Evolutionary conservation across 495 filamentous ascomycete species (phyloP).

Genomic region (Halenospora varia): DNA sequence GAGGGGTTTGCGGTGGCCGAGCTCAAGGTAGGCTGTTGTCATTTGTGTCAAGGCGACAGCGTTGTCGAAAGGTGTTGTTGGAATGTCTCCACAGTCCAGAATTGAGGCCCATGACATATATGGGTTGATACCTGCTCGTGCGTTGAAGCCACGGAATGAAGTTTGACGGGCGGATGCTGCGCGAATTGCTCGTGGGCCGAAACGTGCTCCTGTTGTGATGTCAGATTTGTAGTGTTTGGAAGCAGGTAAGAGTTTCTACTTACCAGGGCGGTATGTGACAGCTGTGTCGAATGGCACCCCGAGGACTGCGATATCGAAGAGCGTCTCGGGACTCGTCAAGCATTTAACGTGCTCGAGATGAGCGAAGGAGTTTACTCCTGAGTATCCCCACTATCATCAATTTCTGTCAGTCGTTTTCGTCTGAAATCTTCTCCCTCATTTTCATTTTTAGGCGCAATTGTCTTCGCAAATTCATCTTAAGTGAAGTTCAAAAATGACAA

Average conservation of each 20-base stretch:
- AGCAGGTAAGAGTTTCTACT: slow-evolving; percentile 7
- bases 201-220: slow-evolving; percentile 60
- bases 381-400: slow-evolving; percentile 62
- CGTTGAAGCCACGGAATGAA: slow-evolving; percentile 71
- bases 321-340: slow-evolving; percentile 58
- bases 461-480: not conserved
- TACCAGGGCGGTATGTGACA: slow-evolving; percentile 73
- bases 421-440: not conserved
- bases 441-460: not conserved
- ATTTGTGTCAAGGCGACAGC: slow-evolving; percentile 66
- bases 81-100: slow-evolving; percentile 73
- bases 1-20: slow-evolving; percentile 34
- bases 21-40: slow-evolving; percentile 27
- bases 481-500: too few species aligned
- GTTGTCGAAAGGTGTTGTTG: slow-evolving; percentile 65
- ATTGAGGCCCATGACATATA: slow-evolving; percentile 49
- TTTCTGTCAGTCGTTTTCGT: too few species aligned
- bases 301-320: slow-evolving; percentile 74
- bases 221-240: slow-evolving; percentile 23
- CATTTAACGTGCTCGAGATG: slow-evolving; percentile 74
- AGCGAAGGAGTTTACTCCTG: slow-evolving; percentile 76
- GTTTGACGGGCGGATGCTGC: slow-evolving; percentile 72
- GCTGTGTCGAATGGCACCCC: slow-evolving; percentile 85
- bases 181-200: slow-evolving; percentile 78
- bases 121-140: slow-evolving; percentile 72